These are phyloP conservation scores for Fraxinus dipetala DNA, from an alignment of 305 asterid species.

Conservation along the genomic window DNA sequence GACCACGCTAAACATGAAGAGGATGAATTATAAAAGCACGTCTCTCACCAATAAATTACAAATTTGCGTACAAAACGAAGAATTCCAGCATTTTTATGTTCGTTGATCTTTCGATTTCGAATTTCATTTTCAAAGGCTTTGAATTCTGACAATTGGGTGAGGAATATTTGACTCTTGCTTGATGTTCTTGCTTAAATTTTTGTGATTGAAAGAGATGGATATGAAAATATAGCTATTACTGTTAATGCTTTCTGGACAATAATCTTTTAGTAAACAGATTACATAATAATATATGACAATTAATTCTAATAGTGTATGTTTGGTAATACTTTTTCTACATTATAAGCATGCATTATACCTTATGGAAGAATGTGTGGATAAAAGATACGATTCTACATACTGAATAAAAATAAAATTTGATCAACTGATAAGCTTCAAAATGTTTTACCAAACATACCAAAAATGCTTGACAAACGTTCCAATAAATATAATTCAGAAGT, in stretches of 20 bases:
- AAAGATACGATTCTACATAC: too few species aligned
- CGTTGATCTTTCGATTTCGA: background rate
- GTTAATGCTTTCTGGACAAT: background rate
- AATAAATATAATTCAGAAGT: too few species aligned
- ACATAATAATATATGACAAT: background rate
- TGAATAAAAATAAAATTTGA: background rate
- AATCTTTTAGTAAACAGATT: background rate
- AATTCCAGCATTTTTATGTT: background rate
- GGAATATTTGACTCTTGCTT: background rate
- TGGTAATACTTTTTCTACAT: background rate
- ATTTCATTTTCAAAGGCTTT: background rate
- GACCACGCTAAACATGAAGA: background rate
- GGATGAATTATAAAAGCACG: background rate
- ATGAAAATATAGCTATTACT: background rate
- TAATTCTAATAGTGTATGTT: background rate
- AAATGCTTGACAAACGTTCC: too few species aligned
- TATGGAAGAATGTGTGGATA: too few species aligned
- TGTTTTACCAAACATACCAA: background rate
- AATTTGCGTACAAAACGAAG: background rate
- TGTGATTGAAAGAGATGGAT: background rate
- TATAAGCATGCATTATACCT: background rate
- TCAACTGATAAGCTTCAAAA: background rate
- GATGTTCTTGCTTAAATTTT: background rate
- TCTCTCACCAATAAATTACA: background rate
- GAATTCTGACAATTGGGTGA: background rate